A percentile compares a stretch with the other conserved stretches of the same genome.
These are phyloP conservation scores for Castanea crenata DNA, from an alignment of 306 rosid genomes.

Conservation along the genomic window DNA sequence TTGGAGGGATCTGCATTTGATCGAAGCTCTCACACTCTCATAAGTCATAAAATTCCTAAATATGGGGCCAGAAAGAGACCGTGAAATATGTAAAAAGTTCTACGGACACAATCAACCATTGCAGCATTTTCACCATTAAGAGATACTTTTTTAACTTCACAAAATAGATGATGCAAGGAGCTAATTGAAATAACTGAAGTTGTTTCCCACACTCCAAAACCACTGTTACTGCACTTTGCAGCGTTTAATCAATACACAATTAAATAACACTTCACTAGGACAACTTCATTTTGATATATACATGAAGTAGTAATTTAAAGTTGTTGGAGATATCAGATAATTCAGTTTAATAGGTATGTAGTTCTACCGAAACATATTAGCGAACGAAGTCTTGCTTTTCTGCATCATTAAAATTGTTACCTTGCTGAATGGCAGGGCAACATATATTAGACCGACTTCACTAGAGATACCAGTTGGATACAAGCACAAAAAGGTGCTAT, in stretches of 20 bases:
- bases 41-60: not conserved
- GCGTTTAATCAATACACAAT: not conserved
- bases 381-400: not conserved
- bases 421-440: slow-evolving; percentile 67
- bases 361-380: not conserved
- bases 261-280: not conserved
- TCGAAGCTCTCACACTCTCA: not conserved
- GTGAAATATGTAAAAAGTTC: not conserved
- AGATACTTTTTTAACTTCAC: not conserved
- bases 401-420: slow-evolving; percentile 31
- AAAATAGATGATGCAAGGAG: not conserved
- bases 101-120: not conserved
- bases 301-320: not conserved
- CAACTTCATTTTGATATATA: not conserved
- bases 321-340: not conserved
- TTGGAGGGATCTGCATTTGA: not conserved
- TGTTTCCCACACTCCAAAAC: not conserved
- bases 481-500: slow-evolving; percentile 61
- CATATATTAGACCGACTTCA: slow-evolving; percentile 68
- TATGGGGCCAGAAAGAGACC: not conserved
- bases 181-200: not conserved
- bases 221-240: not conserved
- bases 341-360: not conserved
- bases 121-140: not conserved
- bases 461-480: slow-evolving; percentile 66